Evolutionary conservation across 345 rosid genomes (phyloP), one percentile per base, ranked within the genome.

Genomic region (Balakata baccata): DNA sequence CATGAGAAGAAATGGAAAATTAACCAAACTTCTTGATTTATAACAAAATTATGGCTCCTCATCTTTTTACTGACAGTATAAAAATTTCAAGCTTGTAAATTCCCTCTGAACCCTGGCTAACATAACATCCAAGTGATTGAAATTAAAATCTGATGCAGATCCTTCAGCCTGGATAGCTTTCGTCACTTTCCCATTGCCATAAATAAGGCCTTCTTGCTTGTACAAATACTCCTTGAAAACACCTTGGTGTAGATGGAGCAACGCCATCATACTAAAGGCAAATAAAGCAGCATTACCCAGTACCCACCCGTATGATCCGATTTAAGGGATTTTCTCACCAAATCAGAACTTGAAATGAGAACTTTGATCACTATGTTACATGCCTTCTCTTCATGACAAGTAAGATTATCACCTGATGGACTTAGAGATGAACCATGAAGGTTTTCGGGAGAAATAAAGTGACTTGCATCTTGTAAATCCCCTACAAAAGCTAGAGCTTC

Each of bases 401-500:
- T 60, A 54, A 74, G 74, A 57, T 83, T 82, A 79, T 75, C 79
- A 4, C 81, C 82, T 10, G 84, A 59, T 39, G 87, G 80, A 78
- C 80, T 81, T 38, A 20, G n/a, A 17, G 88, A 74, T 11, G 88
- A 37, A 23, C 62, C 60, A 25, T 78, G 87, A 14, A 89, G 89
- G 71, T 86, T 82, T 64, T 88, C 92, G 22, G 93, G 89, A 62
- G 89, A 86, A 60, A 87, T 79, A 54, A 83, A 85, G 53, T 65
- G 84, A n/a, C 79, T 64, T 9, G 87, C 71, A 64, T 74, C 88
- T 43, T 80, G 83, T 10, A 89, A 93, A 60, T 85, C 90, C 17
- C 99, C 96, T 10, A 91, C 90, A 68, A 95, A 95, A 25, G 92
- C 89, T 47, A 86, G 78, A 70, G 98, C 94, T 85, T 95, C 99